Evolutionary conservation across 2,329 filamentous ascomycete species (phyloP), one percentile per base, ranked within the genome.

Genomic region (Epichloe aotearoae): DNA sequence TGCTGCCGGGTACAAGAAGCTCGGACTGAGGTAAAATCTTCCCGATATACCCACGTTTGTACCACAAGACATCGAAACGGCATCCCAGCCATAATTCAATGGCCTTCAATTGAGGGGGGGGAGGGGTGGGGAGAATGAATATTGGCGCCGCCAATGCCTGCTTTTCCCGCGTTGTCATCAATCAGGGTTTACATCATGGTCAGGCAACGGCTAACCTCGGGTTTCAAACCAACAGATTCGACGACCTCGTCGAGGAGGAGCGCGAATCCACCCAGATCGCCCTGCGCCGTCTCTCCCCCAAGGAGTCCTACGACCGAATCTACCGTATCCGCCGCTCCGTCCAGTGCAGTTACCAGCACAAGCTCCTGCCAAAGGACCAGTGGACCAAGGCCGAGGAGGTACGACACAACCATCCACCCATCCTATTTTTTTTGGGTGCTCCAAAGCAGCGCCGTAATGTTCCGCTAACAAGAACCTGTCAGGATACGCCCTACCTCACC

Each of bases 321-420:
- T 98, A 89, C 84, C 90, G 93, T 66, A 82, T 98, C 71, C 88
- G 93, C 74, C 84, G 93, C 73, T 91, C 93, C 63, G 83, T 94
- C 73, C 93, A 98, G 74, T 74, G 73, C 69, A 79, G 75, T 62
- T 69, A 80, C 64, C 68, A 74, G 62, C 80, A 83, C 69, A 80
- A 82, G 72, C 70, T 83, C 55, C 74, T 84, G 51, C 77, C 80
- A 66, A 77, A 76, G 71, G 65, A 73, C 36, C 67, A 81, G 65
- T 81, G 77, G 78, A 80, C 75, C 59, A 80, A 76, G 69, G 59
- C 71, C 58, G 70, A 76, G 62, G 72, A 76, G 60, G 74, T 76
- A 64, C 62, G 66, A 54, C 15, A 14, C 47, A 4, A 23, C 30
- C 17, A 23, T 3, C 14, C n/a, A 8, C 5, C 14, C n/a, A 8